Percentiles rank a stretch among this genome's conserved stretches.
phyloP scores from a whole-genome alignment of 805 yeast genomes.

The Grigorovia transvaalensis region DNA sequence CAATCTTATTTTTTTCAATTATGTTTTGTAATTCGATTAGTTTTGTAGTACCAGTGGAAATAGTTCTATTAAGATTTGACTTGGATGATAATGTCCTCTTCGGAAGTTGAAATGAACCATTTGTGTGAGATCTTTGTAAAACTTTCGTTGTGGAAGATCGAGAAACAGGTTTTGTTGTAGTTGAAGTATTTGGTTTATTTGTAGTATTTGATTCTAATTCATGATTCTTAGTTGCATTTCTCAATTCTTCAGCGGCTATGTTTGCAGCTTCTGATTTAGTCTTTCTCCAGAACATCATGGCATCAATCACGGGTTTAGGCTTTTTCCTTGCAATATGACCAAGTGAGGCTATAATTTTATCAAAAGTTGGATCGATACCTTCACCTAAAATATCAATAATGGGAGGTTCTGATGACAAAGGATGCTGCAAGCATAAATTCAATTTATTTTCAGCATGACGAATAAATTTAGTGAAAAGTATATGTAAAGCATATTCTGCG shows the following conservation, averaged over 20 bases:
- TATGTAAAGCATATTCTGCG: conserved; percentile 87
- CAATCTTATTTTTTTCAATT: conserved; percentile 40
- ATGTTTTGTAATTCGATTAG: conserved; percentile 35
- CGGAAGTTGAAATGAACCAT: conserved; percentile 30
- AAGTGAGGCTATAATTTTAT: conserved; percentile 70
- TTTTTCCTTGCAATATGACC: conserved; percentile 85
- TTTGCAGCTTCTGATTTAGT: conserved; percentile 81
- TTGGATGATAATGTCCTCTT: conserved; percentile 43
- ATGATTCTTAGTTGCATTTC: conserved; percentile 31
- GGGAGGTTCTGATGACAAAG: conserved; percentile 63
- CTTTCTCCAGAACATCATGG: conserved; percentile 97
- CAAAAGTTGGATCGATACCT: conserved; percentile 81
- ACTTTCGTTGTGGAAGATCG: conserved; percentile 16
- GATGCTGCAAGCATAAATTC: conserved; percentile 54
- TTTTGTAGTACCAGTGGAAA: conserved; percentile 44
- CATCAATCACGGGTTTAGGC: conserved; percentile 93
- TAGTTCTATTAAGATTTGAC: conserved; percentile 21
- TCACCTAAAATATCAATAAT: conserved; percentile 68
- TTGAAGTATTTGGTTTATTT: not conserved
- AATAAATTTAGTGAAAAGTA: conserved; percentile 89
- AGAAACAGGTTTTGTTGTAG: conserved; percentile 3
- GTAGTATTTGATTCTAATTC: conserved; percentile 20
- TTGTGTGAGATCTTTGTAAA: conserved; percentile 16
- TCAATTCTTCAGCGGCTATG: conserved; percentile 42
- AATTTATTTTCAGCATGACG: conserved; percentile 86